Base-by-base conservation (phyloP, 2,329 filamentous ascomycete species). In the Trichocomaceae sp. region DNA sequence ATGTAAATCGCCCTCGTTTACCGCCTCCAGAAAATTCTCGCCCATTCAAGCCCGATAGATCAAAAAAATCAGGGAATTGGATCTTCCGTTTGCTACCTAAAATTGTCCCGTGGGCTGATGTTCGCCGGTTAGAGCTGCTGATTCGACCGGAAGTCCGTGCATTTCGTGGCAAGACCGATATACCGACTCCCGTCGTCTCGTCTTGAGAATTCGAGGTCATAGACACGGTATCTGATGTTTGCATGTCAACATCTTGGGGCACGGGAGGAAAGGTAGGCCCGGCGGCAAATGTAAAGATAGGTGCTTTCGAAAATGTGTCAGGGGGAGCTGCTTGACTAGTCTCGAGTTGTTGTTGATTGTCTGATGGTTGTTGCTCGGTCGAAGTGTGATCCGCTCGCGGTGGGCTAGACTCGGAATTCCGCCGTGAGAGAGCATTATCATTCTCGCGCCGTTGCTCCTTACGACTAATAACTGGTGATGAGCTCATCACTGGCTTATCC, bases 61-160 rank as follows among this genome's bases (percentile, higher is more conserved):
- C 76, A 57, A 78, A 78, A 60, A 78, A 78, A 46, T 78, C 76
- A 2, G 70, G 71, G 47, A 77, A 72, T 17, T 71, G 68, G 49
- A 73, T 65, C 63, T 76, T 77, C 55, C 76, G 68, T 65, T 79
- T 79, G 7, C 74, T 74, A 5, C 76, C 75, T 6, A 76, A 57
- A 4, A 64, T 68, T 9, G 70, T 62, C 1, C 70, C 68, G 4
- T 73, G 67, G 33, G 66, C 66, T 1, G 72, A 64, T 50, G 68
- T 61, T 54, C 75, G 70, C 37, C 74, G 70, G 45, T 65, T 61
- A n/a, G 64, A 58, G 54, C 68, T 72, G 61, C 65, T 69, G 58
- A 69, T 68, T 35, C 74, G 69, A 54, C 71, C 67, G 48, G 69
- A 69, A 45, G 69, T 66, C 57, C 74, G 69, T 22, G 68, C 57